Evolutionary conservation across 2,329 filamentous ascomycete species (phyloP), one percentile per base, ranked within the genome.

Genomic region (Fusarium sp.): DNA sequence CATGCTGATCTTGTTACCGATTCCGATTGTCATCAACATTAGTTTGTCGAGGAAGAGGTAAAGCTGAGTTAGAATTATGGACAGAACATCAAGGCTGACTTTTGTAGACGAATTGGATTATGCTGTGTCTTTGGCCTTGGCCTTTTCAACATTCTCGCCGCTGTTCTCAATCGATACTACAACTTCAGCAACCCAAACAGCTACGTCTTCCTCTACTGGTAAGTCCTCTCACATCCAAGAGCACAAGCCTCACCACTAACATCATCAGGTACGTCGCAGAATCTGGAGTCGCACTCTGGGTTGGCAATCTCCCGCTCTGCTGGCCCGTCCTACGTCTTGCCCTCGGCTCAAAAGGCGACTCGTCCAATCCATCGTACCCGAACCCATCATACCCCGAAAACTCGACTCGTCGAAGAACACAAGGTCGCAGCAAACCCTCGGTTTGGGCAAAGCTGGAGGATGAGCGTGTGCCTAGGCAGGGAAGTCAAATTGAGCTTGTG

Each of bases 81-180:
- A 21, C 3, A 21, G 21, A 21, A 21, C 21, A 21, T 21, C 21
- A 21, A 21, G 21, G 21, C 21, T 21, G 21, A 21, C 21, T 21
- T 21, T 21, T 21, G 21, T 21, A 21, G 21, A 21, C 21, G 90
- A 73, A 51, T 85, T 1, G 81, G 87, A 0, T 78, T 90, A 1
- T 81, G 85, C 46, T 80, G 79, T 30, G 82, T 90, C 30, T 89
- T 90, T 74, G 80, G 83, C 4, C 79, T 90, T 4, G 88, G 88
- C 2, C 72, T 85, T 6, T 85, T 88, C 63, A 80, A 81, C 46
- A 87, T 90, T 52, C 77, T 90, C 16, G 85, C 85, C 19, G 86
- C 87, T 13, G 82, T 86, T 8, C 78, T 90, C 18, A 90, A 89
- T 78, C 88, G 89, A 63, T 87, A 88, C 72, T 89, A 88, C 77